Percentiles rank a stretch among this genome's conserved stretches.
phyloP scores from a whole-genome alignment of 495 filamentous ascomycete genomes.

The Tuber microsphaerosporum region DNA sequence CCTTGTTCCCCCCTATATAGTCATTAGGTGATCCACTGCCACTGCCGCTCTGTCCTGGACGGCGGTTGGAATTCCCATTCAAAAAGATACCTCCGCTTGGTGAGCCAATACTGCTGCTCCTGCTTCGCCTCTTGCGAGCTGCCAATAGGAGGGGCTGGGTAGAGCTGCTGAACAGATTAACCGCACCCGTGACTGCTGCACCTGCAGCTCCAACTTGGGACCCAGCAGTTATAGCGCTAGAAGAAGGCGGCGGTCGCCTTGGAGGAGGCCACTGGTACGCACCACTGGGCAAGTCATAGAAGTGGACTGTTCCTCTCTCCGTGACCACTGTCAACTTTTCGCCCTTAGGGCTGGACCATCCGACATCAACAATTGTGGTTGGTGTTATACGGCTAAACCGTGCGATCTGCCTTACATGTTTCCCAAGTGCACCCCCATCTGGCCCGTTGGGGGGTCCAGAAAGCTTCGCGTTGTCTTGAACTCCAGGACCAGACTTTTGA shows the following conservation, averaged over 20 bases:
- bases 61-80: slow-evolving; percentile 57
- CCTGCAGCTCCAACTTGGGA: slow-evolving; percentile 44
- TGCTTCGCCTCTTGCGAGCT: slow-evolving; percentile 33
- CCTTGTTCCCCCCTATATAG: slow-evolving; percentile 73
- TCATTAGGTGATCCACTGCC: slow-evolving; percentile 73
- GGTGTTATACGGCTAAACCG: slow-evolving; percentile 84
- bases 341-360: slow-evolving; percentile 74
- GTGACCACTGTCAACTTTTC: slow-evolving; percentile 80
- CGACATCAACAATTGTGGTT: slow-evolving; percentile 79
- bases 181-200: slow-evolving; percentile 51
- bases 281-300: slow-evolving; percentile 73
- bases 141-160: slow-evolving; percentile 57
- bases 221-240: slow-evolving; percentile 40
- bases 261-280: slow-evolving; percentile 86
- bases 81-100: slow-evolving; percentile 46
- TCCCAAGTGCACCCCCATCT: slow-evolving; percentile 36
- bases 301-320: slow-evolving; percentile 85
- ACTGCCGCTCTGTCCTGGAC: slow-evolving; percentile 63
- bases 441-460: not conserved
- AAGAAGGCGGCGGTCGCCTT: slow-evolving; percentile 52
- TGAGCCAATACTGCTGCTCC: slow-evolving; percentile 35
- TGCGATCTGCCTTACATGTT: slow-evolving; percentile 73
- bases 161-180: slow-evolving; percentile 60
- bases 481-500: slow-evolving; percentile 29
- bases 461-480: slow-evolving; percentile 30